These are phyloP conservation scores for Annulohypoxylon nitens DNA, from an alignment of 495 filamentous ascomycete genomes.

Conservation along the genomic window DNA sequence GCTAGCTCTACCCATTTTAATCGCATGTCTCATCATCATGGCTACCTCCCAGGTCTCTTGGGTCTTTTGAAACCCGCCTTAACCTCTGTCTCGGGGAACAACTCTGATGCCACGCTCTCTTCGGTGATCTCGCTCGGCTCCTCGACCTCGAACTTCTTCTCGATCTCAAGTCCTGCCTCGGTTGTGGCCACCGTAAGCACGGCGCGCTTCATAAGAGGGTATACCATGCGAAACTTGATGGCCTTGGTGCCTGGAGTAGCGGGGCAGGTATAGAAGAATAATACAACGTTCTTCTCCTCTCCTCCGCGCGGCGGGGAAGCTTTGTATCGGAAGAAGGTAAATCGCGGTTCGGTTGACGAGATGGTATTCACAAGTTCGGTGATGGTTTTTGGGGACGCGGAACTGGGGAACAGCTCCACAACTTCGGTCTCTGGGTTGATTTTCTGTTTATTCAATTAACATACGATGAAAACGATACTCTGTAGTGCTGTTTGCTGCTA, in stretches of 20 bases:
- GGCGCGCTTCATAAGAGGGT: slow-evolving; percentile 82
- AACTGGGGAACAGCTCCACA: slow-evolving; percentile 75
- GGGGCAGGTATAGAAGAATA: slow-evolving; percentile 97
- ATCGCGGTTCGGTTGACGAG: slow-evolving; percentile 84
- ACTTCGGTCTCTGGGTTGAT: slow-evolving; percentile 83
- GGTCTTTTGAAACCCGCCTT: slow-evolving; percentile 85
- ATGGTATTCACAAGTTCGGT: slow-evolving; percentile 71
- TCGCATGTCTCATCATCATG: neutral
- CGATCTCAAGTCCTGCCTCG: slow-evolving; percentile 77
- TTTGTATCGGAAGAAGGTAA: slow-evolving; percentile 86
- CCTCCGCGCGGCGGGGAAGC: slow-evolving; percentile 62
- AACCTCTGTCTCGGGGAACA: slow-evolving; percentile 77
- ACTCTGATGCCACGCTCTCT: slow-evolving; percentile 76
- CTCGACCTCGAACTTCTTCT: slow-evolving; percentile 76
- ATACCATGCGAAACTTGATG: slow-evolving; percentile 95
- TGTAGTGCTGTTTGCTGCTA: neutral
- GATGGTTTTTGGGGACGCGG: slow-evolving; percentile 60
- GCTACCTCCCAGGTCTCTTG: slow-evolving; percentile 82
- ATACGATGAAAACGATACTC: too few species aligned
- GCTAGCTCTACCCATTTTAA: slow-evolving; percentile 16
- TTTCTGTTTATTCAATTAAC: slow-evolving; percentile 60
- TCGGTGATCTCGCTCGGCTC: slow-evolving; percentile 84
- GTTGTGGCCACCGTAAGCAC: slow-evolving; percentile 75
- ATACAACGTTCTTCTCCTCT: slow-evolving; percentile 70
- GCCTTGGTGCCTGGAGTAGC: slow-evolving; percentile 70